Percentiles rank a stretch among this genome's conserved stretches.
phyloP scores from a whole-genome alignment of 1,139 yeast species.

The Hansenula sp. region DNA sequence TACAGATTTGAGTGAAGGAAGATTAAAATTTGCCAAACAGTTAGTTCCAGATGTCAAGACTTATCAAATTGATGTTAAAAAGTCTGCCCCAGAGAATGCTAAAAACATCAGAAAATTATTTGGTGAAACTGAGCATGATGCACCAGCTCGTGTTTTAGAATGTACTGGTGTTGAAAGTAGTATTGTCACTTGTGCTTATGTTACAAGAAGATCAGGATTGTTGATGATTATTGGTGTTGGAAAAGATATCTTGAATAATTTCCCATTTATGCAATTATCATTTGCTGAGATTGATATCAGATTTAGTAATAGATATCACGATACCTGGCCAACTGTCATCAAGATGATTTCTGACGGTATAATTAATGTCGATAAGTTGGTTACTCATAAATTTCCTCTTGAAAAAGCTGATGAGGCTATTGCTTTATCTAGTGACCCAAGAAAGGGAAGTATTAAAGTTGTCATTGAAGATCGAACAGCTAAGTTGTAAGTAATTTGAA shows the following conservation, averaged over 20 bases:
- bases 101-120: slow-evolving; percentile 23
- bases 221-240: slow-evolving; percentile 32
- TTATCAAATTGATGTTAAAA: slow-evolving; percentile 22
- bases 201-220: slow-evolving; percentile 28
- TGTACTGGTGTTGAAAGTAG: slow-evolving; percentile 71
- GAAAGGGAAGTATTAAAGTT: slow-evolving; percentile 25
- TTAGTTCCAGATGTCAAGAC: slow-evolving; percentile 26
- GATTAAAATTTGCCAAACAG: slow-evolving; percentile 18
- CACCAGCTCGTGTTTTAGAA: slow-evolving; percentile 43
- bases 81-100: slow-evolving; percentile 23
- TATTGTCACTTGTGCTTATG: slow-evolving; percentile 39
- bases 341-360: slow-evolving; percentile 55
- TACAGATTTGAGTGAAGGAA: slow-evolving; percentile 18
- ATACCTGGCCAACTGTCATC: slow-evolving; percentile 44
- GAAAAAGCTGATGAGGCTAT: slow-evolving; percentile 72
- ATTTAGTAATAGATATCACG: slow-evolving; percentile 32
- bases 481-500: neutral
- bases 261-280: slow-evolving; percentile 34
- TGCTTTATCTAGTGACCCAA: slow-evolving; percentile 16
- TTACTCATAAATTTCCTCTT: slow-evolving; percentile 70
- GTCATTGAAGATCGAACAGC: slow-evolving; percentile 18
- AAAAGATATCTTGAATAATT: slow-evolving; percentile 26
- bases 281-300: slow-evolving; percentile 31
- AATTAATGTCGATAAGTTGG: slow-evolving; percentile 56
- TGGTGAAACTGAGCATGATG: slow-evolving; percentile 19